These are phyloP conservation scores for Tillandsia leiboldiana DNA, from an alignment of 176 grass and related monocot species.

Conservation along the genomic window DNA sequence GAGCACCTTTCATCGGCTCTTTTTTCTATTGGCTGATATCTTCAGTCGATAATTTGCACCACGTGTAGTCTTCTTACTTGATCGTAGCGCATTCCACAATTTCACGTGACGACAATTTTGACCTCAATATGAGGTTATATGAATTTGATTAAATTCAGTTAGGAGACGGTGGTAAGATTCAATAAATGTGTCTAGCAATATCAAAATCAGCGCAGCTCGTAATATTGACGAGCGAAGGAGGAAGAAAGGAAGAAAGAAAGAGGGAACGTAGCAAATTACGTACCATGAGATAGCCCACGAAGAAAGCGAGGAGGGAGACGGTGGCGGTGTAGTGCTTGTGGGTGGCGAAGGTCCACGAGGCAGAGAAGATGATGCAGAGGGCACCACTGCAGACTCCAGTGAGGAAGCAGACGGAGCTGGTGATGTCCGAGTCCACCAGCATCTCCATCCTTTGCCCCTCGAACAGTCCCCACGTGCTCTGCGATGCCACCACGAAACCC, in stretches of 20 bases:
- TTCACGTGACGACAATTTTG: too few relatives aligned
- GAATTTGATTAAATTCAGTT: too few relatives aligned
- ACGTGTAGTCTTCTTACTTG: too few relatives aligned
- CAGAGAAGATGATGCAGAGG: constrained; percentile 52
- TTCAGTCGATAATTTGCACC: too few relatives aligned
- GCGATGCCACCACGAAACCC: constrained; percentile 73
- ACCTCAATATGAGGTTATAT: too few relatives aligned
- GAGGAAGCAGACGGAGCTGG: constrained; percentile 84
- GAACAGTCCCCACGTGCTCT: constrained; percentile 87
- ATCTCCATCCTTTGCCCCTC: constrained; percentile 51
- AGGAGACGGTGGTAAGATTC: too few relatives aligned
- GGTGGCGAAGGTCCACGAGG: constrained; percentile 60
- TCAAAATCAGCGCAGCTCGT: too few relatives aligned
- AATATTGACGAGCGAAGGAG: background rate
- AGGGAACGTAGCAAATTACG: background rate
- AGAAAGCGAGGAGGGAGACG: constrained; percentile 79
- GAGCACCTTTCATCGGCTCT: too few relatives aligned
- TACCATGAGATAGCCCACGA: constrained; percentile 91
- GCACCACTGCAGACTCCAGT: constrained; percentile 85
- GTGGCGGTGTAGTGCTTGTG: constrained; percentile 80
- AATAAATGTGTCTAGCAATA: too few relatives aligned
- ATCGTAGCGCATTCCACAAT: too few relatives aligned
- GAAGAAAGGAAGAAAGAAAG: background rate
- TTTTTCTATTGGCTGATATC: too few relatives aligned
- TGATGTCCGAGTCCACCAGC: constrained; percentile 95